These are phyloP conservation scores for Citeromyces siamensis DNA, from an alignment of 1,139 yeast genomes.

Conservation along the genomic window DNA sequence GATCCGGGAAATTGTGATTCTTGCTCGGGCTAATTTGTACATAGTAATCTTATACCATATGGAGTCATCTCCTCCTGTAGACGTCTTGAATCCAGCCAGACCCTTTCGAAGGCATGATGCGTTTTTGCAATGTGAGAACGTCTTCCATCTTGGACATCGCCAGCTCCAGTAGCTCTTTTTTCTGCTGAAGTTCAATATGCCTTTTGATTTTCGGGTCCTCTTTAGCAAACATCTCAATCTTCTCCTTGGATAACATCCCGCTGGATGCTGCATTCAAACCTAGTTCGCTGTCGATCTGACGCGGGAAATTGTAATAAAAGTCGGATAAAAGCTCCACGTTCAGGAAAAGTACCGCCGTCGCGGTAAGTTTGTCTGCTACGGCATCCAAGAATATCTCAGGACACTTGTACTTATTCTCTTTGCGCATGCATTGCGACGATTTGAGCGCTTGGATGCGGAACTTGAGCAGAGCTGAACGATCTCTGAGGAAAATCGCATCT, in stretches of 20 bases:
- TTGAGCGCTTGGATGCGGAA: constrained; percentile 71
- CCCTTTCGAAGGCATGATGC: not conserved
- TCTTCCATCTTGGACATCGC: constrained; percentile 84
- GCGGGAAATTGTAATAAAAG: constrained; percentile 90
- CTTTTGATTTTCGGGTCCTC: constrained; percentile 87
- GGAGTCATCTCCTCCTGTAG: not conserved
- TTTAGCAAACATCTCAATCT: constrained; percentile 80
- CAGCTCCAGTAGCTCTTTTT: constrained; percentile 76
- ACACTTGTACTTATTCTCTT: constrained; percentile 79
- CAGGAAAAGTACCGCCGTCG: constrained; percentile 84
- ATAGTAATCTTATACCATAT: not conserved
- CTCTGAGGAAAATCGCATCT: constrained; percentile 73
- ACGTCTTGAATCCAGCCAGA: constrained; percentile 3
- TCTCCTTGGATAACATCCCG: constrained; percentile 43
- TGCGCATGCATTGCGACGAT: constrained; percentile 62
- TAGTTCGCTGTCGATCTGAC: constrained; percentile 75
- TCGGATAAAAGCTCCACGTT: constrained; percentile 92
- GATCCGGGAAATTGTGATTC: constrained; percentile 30
- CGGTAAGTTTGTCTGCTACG: constrained; percentile 81
- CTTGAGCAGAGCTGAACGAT: constrained; percentile 58
- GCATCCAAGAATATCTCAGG: constrained; percentile 93
- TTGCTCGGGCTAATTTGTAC: constrained; percentile 26
- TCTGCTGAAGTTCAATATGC: constrained; percentile 87
- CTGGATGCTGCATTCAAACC: constrained; percentile 25
- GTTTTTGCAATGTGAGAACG: constrained; percentile 62